Percentiles rank a stretch among this genome's conserved stretches.
Conservation (phyloP, 768 basidiomycete species). For the Tephrocybe sp. region DNA sequence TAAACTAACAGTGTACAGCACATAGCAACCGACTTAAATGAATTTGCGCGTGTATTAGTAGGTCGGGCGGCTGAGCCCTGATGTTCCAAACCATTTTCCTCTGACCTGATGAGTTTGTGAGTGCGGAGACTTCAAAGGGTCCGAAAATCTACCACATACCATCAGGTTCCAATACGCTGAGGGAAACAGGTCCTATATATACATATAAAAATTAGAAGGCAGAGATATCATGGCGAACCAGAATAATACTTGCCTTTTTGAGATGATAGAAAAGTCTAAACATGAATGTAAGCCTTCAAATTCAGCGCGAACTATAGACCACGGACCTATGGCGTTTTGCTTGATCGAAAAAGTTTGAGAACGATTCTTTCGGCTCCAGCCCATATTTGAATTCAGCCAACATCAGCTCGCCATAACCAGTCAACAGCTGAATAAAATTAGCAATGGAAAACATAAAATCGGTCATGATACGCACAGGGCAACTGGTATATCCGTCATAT, state of each 20-base stretch:
- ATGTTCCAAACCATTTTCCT: conserved; percentile 45
- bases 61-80: conserved; percentile 29
- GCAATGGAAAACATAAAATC: conserved; percentile 3
- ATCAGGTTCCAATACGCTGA: conserved; percentile 75
- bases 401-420: conserved; percentile 80
- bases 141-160: conserved; percentile 36
- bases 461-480: conserved; percentile 56
- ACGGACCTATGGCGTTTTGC: conserved; percentile 67
- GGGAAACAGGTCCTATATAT: conserved; percentile 59
- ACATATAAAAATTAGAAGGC: not conserved
- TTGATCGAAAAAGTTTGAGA: conserved; percentile 70
- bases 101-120: conserved; percentile 29
- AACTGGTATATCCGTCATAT: conserved; percentile 90
- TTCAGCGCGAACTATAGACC: not conserved
- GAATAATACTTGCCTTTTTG: conserved; percentile 57
- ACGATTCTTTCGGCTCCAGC: conserved; percentile 82
- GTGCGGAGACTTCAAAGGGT: conserved; percentile 8
- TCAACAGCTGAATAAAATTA: conserved; percentile 53
- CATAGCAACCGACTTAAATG: not conserved
- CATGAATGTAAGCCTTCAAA: not conserved
- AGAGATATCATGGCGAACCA: not conserved
- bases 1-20: not conserved
- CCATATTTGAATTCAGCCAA: conserved; percentile 96
- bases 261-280: conserved; percentile 78
- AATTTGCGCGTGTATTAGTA: conserved; percentile 15